These are phyloP conservation scores for Erythrophleum ivorense DNA, from an alignment of 331 rosid species.

Conservation along the genomic window DNA sequence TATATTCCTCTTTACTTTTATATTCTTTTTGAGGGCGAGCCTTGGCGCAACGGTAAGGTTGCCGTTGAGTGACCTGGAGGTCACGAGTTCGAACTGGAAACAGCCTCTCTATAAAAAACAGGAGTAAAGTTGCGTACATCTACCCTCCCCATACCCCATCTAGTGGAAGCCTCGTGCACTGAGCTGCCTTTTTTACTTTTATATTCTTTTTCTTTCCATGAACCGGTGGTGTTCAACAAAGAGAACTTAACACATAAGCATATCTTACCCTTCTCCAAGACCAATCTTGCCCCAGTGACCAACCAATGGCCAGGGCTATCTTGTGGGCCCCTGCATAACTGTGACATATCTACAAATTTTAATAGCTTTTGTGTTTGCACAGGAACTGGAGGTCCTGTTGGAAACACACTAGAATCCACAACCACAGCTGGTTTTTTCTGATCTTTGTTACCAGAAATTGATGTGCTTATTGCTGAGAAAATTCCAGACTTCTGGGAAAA, in stretches of 20 bases:
- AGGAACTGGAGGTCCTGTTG: conserved; percentile 82
- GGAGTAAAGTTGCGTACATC: no score
- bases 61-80: no score
- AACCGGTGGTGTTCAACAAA: conserved; percentile 54
- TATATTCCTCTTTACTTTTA: background rate
- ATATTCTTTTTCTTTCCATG: conserved; percentile 17
- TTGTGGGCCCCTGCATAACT: conserved; percentile 74
- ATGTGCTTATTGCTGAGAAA: conserved; percentile 70
- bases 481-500: conserved; percentile 64
- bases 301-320: conserved; percentile 95
- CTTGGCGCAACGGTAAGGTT: no score
- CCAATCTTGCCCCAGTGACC: conserved; percentile 80
- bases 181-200: no score
- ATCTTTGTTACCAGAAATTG: conserved; percentile 56
- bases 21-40: no score
- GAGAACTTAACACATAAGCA: conserved; percentile 78
- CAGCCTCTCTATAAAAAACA: no score
- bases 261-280: conserved; percentile 78
- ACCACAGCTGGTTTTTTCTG: conserved; percentile 58
- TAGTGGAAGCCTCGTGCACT: no score
- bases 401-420: conserved; percentile 83
- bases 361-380: conserved; percentile 64
- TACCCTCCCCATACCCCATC: no score
- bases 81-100: no score
- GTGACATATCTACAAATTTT: conserved; percentile 75